Evolutionary conservation across 306 rosid genomes (phyloP).

Genomic region (Rosa lucieae): DNA sequence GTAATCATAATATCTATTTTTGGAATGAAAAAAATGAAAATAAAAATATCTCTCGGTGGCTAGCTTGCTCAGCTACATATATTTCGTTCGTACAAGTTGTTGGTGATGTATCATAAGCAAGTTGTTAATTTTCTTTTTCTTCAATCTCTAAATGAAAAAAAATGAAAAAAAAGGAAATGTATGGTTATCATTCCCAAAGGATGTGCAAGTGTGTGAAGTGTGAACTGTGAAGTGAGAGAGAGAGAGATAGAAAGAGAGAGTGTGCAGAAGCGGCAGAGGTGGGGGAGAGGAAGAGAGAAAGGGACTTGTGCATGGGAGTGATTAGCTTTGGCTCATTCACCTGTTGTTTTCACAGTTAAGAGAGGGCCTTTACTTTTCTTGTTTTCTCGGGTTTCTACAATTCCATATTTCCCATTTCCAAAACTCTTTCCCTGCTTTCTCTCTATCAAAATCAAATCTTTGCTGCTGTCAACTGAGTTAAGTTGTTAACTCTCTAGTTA

Average conservation of each 20-base stretch:
- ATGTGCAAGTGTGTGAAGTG: slow-evolving; percentile 17
- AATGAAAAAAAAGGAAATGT: slow-evolving; percentile 27
- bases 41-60: neutral
- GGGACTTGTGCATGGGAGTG: slow-evolving; percentile 96
- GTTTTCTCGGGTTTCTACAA: slow-evolving; percentile 68
- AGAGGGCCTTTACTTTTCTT: slow-evolving; percentile 12
- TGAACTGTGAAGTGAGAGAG: neutral
- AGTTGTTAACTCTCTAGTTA: slow-evolving; percentile 23
- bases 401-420: slow-evolving; percentile 48
- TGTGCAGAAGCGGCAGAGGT: slow-evolving; percentile 54
- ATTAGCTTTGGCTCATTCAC: slow-evolving; percentile 78
- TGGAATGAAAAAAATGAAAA: neutral
- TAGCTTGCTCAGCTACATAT: slow-evolving; percentile 7
- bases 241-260: slow-evolving; percentile 30
- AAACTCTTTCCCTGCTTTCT: slow-evolving; percentile 3
- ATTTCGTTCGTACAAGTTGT: slow-evolving; percentile 21
- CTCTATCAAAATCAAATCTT: slow-evolving; percentile 13
- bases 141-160: neutral
- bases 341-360: slow-evolving; percentile 77
- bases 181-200: slow-evolving; percentile 62
- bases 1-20: neutral
- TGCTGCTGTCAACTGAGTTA: slow-evolving; percentile 27
- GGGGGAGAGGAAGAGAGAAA: slow-evolving; percentile 66
- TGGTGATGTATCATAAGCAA: slow-evolving; percentile 26
- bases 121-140: slow-evolving; percentile 3